Percentiles rank a stretch among this genome's conserved stretches.
phyloP scores from a whole-genome alignment of 305 asterid genomes.

The Coffea humblotiana region DNA sequence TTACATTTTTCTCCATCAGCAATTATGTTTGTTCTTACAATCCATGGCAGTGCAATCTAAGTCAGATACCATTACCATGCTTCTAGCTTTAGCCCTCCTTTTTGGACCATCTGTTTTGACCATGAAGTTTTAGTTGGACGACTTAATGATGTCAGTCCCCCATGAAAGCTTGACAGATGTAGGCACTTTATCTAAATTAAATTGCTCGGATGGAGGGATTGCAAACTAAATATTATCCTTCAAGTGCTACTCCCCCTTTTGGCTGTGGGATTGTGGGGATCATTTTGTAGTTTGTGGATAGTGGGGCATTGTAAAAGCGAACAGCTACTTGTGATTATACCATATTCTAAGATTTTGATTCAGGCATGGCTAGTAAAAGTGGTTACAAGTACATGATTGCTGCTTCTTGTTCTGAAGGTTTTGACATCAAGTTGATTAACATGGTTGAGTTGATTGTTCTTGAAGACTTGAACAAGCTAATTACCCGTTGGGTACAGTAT shows the following conservation, averaged over 20 bases:
- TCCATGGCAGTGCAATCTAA: conserved; percentile 35
- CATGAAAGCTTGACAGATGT: conserved; percentile 26
- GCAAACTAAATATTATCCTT: conserved; percentile 27
- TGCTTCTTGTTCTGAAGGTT: not conserved
- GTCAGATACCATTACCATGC: conserved; percentile 38
- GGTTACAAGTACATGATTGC: not conserved
- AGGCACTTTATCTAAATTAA: conserved; percentile 25
- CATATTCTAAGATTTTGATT: conserved; percentile 8
- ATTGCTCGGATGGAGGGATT: conserved; percentile 23
- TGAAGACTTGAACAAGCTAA: not conserved
- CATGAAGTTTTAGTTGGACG: conserved; percentile 20
- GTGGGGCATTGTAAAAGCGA: conserved; percentile 31
- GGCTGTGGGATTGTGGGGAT: conserved; percentile 41
- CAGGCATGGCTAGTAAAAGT: conserved; percentile 12
- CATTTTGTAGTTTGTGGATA: conserved; percentile 29
- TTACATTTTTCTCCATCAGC: conserved; percentile 26
- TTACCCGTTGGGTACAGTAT: not conserved
- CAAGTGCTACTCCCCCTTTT: conserved; percentile 26
- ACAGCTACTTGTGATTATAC: conserved; percentile 9
- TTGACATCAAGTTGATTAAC: too few species aligned
- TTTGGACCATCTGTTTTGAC: conserved; percentile 20
- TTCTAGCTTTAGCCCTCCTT: conserved; percentile 23
- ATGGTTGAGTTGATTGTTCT: not conserved
- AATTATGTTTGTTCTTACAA: conserved; percentile 13
- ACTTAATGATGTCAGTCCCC: conserved; percentile 32